These are phyloP conservation scores for Abortiporus biennis DNA, from an alignment of 1,284 basidiomycete species.

Conservation along the genomic window DNA sequence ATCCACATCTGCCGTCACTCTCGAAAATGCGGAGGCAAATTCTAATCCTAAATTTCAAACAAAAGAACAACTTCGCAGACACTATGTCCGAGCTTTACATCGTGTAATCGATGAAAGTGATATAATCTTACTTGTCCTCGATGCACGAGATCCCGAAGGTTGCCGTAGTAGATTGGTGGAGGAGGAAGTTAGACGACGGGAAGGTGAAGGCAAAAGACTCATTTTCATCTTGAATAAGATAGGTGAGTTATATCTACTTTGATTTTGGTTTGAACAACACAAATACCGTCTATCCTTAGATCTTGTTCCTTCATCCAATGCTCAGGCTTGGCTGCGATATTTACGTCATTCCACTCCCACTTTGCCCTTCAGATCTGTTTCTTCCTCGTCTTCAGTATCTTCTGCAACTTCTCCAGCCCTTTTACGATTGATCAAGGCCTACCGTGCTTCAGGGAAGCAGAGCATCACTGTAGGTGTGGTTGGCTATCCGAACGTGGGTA, in stretches of 20 bases:
- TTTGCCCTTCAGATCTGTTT: conserved; percentile 99
- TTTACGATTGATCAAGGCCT: conserved; percentile 85
- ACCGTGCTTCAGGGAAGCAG: conserved; percentile 94
- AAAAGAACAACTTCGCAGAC: conserved; percentile 60
- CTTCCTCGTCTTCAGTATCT: conserved; percentile 94
- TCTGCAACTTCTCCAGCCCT: conserved; percentile 94
- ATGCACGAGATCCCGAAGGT: conserved; percentile 96
- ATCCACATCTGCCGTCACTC: conserved; percentile 18
- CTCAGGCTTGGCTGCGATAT: conserved; percentile 80
- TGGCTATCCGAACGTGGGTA: conserved; percentile 98
- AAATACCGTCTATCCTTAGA: conserved; percentile 10
- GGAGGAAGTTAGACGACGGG: conserved; percentile 92
- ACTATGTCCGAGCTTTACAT: conserved; percentile 72
- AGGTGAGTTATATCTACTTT: conserved; percentile 98
- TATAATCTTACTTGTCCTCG: conserved; percentile 93
- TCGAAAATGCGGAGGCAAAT: conserved; percentile 21
- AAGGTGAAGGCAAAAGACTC: conserved; percentile 80
- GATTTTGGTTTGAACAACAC: conserved; percentile 60
- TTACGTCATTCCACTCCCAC: conserved; percentile 97
- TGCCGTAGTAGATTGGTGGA: conserved; percentile 93
- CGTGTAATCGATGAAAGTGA: conserved; percentile 97
- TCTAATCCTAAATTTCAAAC: conserved; percentile 36
- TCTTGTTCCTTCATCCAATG: conserved; percentile 10
- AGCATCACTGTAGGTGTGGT: conserved; percentile 98
- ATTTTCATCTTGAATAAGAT: conserved; percentile 98